Percentiles rank a stretch among this genome's conserved stretches.
These are phyloP conservation scores for Debaryomyces nepalensis DNA, from an alignment of 1,139 yeast species.

Conservation along the genomic window DNA sequence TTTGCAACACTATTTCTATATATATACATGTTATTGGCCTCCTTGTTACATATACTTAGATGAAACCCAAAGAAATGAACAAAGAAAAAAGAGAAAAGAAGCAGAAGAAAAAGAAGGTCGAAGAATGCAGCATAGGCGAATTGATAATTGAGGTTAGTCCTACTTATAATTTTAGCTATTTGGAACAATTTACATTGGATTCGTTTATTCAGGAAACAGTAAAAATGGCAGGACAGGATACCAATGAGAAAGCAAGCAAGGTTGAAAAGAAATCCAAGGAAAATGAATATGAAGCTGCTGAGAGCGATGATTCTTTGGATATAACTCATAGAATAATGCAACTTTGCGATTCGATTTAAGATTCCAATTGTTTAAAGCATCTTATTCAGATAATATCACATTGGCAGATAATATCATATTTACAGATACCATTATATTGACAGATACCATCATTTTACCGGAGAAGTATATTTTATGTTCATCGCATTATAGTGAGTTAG, in stretches of 20 bases:
- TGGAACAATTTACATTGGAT: slow-evolving; percentile 1
- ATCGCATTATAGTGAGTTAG: no score
- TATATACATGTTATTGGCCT: neutral
- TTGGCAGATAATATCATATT: neutral
- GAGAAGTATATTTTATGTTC: no score
- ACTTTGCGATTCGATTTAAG: slow-evolving; percentile 5
- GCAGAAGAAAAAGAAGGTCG: slow-evolving; percentile 11
- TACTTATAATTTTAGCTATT: neutral
- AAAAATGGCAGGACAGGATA: neutral
- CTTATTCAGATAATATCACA: neutral
- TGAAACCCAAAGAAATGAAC: neutral
- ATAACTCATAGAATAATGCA: neutral
- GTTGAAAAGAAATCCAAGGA: neutral
- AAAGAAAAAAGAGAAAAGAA: slow-evolving; percentile 10
- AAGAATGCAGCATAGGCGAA: slow-evolving; percentile 5
- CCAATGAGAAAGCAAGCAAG: neutral
- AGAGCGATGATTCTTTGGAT: neutral
- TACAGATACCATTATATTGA: neutral
- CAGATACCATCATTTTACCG: no score
- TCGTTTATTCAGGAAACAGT: slow-evolving; percentile 2
- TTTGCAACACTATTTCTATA: slow-evolving; percentile 5
- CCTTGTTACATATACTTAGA: neutral
- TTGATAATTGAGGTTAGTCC: neutral
- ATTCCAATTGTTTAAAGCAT: neutral
- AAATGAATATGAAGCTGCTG: neutral